Evolutionary conservation across 495 filamentous ascomycete genomes (phyloP), one percentile per base, ranked within the genome.

Genomic region (Lasiosphaeria ovina): DNA sequence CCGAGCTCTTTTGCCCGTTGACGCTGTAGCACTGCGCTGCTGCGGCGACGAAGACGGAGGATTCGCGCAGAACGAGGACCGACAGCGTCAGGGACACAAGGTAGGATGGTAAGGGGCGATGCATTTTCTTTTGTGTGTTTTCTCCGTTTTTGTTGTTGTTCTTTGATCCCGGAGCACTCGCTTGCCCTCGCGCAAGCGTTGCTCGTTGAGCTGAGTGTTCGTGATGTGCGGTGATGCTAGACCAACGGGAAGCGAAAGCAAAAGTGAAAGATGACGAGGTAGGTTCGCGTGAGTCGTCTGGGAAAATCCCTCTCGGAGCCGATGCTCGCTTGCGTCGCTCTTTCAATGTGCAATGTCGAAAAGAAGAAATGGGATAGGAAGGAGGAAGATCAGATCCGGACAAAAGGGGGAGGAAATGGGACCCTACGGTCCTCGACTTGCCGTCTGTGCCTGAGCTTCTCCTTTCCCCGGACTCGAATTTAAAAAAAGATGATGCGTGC

Each of bases 11-110:
- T 48, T 66, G 63, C 5, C 63, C 63, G 50, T 55, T 59, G n/a
- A 66, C 44, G n/a, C 63, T 57, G 45, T 56, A 66, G 57, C 63
- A 66, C 44, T 66, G 63, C 14, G 60, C 63, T 6, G 33, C 57
- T 6, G 49, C 47, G 36, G 33, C 57, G 12, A 51, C 49, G 17
- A 51, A n/a, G 35, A 44, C 32, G n/a, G 33, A 40, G n/a, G 33
- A 40, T 11, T 47, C 44, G 8, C 44, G 6, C 5, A 47, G 6
- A 12, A 42, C 11, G 9, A 42, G 5, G 24, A 59, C 14, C n/a
- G 24, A 17, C n/a, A 59, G 49, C 49, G 49, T 32, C 10, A 51
- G 12, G 44, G 44, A 47, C 44, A 47, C 5, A 8, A 35, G 35
- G 11, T 11, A 57, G 24, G 45, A 33, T 35, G 55, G 17, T 2